Base-by-base conservation (phyloP, 2,329 filamentous ascomycete species). In the Penicillium corylophilum region DNA sequence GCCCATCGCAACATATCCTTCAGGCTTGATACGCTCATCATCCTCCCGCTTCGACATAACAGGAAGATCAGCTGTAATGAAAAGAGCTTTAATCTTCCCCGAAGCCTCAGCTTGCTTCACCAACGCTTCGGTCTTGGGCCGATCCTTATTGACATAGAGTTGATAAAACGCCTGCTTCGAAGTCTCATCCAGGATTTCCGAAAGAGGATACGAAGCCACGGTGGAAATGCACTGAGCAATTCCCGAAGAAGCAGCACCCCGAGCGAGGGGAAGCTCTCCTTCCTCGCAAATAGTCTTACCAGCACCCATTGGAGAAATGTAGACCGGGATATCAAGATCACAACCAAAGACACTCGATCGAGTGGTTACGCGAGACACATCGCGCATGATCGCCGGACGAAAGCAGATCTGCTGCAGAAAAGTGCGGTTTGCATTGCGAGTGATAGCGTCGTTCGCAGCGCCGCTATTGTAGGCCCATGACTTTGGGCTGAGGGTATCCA, bases 401-500 rank as follows among this genome's bases (percentile, higher is more conserved):
- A 78, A 74, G 69, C 70, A 74, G 24, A 79, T 75, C 4, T 72
- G 67, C 28, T 69, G 66, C 45, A 74, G 77, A 61, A 71, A 66
- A 5, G 63, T 59, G 40, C 62, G 65, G 53, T 78, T 78, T 15
- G 66, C 63, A 24, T 71, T 65, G 38, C 68, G 61, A 1, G 76
- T 77, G 24, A 74, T 61, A 22, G 69, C 70, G 48, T 77, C 72
- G 1, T 74, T 77, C 1, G 75, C 74, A 7, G 74, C 76, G 1
- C 69, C 72, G 8, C 70, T 74, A 57, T 77, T 77, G 75, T 96
- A 96, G 16, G 87, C 90, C 91, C 91, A 96, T 1, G 91, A 90
- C 6, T 85, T 86, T 76, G 87, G 91, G 80, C 91, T 94, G 89
- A 95, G 94, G 50, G 90, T 82, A 29, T 83, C 78, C 65, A 85